phyloP scores from a whole-genome alignment of 352 stramenopile species.

The Globisporangium camurandrum region DNA sequence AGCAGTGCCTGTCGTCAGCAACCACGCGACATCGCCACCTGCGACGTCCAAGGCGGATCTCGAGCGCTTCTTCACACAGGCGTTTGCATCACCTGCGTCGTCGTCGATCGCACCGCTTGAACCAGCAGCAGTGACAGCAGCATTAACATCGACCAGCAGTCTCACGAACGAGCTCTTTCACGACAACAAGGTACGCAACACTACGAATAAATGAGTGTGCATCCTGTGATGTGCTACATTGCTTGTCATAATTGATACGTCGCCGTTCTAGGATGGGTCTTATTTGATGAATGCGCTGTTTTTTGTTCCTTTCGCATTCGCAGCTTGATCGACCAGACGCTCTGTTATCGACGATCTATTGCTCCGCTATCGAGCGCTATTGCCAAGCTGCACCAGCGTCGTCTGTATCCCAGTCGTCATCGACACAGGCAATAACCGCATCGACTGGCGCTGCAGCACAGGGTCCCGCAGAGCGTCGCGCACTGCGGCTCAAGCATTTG shows the following conservation, averaged over 20 bases:
- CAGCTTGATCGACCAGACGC: slow-evolving; percentile 1
- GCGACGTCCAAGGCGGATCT: slow-evolving; percentile 24
- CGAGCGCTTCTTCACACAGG: slow-evolving; percentile 25
- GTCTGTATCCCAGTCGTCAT: background rate
- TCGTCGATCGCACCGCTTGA: slow-evolving; percentile 7
- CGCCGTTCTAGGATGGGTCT: no score
- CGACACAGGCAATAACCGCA: background rate
- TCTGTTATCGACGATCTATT: slow-evolving; percentile 9
- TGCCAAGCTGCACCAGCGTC: slow-evolving; percentile 8
- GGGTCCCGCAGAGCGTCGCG: slow-evolving; percentile 9
- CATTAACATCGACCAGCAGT: background rate
- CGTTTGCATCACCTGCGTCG: slow-evolving; percentile 19
- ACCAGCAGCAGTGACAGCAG: background rate
- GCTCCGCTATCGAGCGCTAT: slow-evolving; percentile 12
- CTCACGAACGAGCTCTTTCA: slow-evolving; percentile 12
- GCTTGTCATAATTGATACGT: no score
- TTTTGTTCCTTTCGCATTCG: no score
- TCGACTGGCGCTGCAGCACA: slow-evolving; percentile 2
- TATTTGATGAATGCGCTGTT: no score
- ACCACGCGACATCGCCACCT: no score
- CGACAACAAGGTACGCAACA: slow-evolving; percentile 8
- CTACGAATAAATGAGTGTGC: no score
- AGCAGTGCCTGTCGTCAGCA: no score
- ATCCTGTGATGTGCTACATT: no score
- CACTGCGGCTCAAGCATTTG: slow-evolving; percentile 36